phyloP scores from a whole-genome alignment of 1,139 yeast species.

The Candida neerlandica region DNA sequence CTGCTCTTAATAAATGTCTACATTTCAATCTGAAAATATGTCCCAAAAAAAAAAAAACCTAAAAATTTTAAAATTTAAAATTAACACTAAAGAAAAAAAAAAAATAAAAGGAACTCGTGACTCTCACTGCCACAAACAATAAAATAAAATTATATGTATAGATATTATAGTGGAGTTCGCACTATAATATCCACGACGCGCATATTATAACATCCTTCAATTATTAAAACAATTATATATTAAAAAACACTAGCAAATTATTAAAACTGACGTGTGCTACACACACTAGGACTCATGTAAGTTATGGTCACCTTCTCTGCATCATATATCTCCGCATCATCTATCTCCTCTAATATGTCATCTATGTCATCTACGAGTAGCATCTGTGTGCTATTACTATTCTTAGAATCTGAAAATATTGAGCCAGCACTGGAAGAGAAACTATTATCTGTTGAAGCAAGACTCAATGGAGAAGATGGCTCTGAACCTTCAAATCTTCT shows the following conservation, averaged over 20 bases:
- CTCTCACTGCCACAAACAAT: too few species aligned
- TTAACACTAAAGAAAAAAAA: too few species aligned
- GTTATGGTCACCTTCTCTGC: constrained; percentile 5
- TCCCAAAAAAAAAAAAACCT: neutral
- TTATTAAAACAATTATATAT: neutral
- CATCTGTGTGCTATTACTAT: constrained; percentile 4
- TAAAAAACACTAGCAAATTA: neutral
- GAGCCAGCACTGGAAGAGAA: constrained; percentile 5
- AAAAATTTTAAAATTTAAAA: too few species aligned
- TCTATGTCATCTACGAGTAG: constrained; percentile 7
- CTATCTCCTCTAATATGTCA: constrained; percentile 6
- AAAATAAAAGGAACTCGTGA: neutral
- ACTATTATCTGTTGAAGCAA: neutral
- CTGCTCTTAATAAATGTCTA: neutral
- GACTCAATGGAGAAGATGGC: constrained; percentile 9
- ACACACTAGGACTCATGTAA: neutral
- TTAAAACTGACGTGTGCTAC: neutral
- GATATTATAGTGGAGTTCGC: neutral
- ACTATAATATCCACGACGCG: neutral
- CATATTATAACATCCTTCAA: neutral
- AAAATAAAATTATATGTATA: neutral
- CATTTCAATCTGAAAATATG: neutral
- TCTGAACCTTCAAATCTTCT: neutral
- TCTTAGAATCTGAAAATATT: constrained; percentile 6
- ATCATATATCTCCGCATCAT: constrained; percentile 7